Evolutionary conservation across 768 basidiomycete species (phyloP), one percentile per base, ranked within the genome.

Genomic region (Boletus pseudopeckii): DNA sequence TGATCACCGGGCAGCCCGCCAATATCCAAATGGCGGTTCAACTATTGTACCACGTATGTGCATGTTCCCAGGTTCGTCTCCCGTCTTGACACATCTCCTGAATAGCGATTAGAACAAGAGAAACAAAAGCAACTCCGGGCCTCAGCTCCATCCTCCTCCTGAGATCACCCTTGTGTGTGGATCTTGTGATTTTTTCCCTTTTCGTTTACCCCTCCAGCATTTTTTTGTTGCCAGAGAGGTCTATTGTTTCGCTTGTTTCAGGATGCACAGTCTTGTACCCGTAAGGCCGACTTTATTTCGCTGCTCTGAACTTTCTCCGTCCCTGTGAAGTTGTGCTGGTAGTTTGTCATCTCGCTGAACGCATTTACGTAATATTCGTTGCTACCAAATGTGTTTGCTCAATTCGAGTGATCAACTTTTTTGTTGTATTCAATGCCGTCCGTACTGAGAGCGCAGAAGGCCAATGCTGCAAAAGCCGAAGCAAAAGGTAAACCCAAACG

Each of bases 11-110:
- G n/a, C 86, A 87, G 65, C 93, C 93, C 2, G 77, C 84, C 5
- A 95, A 96, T 66, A 96, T 99, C 57, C 93, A 97, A 71, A 92
- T 94, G 82, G 97, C 97, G 7, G 92, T 99, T 34, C 88, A 91
- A 61, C 68, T 98, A 61, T 75, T 99, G 61, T 92, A 92, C 66
- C 88, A 89, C 65, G 90, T 91, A 72, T 56, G 85, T 76, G 41
- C 41, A 26, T 41, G 17, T 56, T 53, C 9, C 48, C 26, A 30
- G 5, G 39, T 45, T 24, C 5, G 43, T 50, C 13, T 39, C 37
- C 48, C 44, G 43, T 59, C 30, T 60, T 57, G 30, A 56, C 53
- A 18, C 30, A 30, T 28, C 14, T 28, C 55, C n/a, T 49, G 34
- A 56, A 40, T 57, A 92, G 90, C 85, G 90, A 54, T 72, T 92